These are phyloP conservation scores for Pseudonectria buxi DNA, from an alignment of 2,329 filamentous ascomycete genomes.

Conservation along the genomic window DNA sequence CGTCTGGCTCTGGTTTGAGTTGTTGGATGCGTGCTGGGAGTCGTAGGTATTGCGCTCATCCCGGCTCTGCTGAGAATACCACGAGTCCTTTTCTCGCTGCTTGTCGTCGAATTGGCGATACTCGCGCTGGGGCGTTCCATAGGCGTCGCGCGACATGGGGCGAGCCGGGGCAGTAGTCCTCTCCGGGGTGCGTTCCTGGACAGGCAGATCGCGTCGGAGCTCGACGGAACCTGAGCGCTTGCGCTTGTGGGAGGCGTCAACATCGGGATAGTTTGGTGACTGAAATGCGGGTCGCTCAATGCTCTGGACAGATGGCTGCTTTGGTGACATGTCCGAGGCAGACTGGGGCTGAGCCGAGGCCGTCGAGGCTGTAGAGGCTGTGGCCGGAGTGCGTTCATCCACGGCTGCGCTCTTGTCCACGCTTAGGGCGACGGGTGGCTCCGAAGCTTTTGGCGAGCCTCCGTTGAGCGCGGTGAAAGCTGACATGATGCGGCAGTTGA, in stretches of 20 bases:
- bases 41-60: conserved; percentile 42
- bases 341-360: conserved; percentile 18
- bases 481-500: conserved; percentile 33
- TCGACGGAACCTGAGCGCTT: conserved; percentile 64
- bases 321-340: conserved; percentile 21
- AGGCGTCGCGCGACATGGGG: conserved; percentile 35
- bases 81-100: conserved; percentile 41
- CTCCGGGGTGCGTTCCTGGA: conserved; percentile 30
- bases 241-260: conserved; percentile 52
- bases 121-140: conserved; percentile 37
- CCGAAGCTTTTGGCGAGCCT: conserved; percentile 38
- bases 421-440: conserved; percentile 24
- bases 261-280: conserved; percentile 34
- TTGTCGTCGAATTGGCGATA: conserved; percentile 41
- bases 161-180: conserved; percentile 23
- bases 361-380: conserved; percentile 2
- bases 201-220: conserved; percentile 29
- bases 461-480: conserved; percentile 48
- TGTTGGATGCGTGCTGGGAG: conserved; percentile 40
- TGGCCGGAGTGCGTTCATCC: conserved; percentile 27
- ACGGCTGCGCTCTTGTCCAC: conserved; percentile 25
- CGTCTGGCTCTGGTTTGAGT: conserved; percentile 37
- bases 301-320: conserved; percentile 33
- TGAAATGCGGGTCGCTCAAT: conserved; percentile 37
- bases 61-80: conserved; percentile 41